Conservation (phyloP, 805 yeast genomes). For the Ogataea trehaloabstinens region DNA sequence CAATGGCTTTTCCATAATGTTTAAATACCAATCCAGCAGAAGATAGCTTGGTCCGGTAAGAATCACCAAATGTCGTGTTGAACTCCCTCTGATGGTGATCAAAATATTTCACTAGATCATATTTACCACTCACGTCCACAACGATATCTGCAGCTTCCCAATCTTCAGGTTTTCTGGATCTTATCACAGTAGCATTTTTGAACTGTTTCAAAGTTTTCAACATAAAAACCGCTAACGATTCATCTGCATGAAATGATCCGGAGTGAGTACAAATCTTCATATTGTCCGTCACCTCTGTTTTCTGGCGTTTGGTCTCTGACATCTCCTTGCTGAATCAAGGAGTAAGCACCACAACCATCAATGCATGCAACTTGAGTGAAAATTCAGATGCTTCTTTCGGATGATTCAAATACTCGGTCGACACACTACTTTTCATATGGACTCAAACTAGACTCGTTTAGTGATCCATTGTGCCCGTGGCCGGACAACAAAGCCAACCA, state of each 20-base stretch:
- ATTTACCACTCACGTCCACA: conserved; percentile 91
- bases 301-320: conserved; percentile 23
- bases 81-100: conserved; percentile 98
- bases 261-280: conserved; percentile 83
- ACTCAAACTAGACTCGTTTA: no score
- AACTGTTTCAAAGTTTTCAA: conserved; percentile 68
- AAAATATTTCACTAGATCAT: conserved; percentile 80
- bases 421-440: no score
- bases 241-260: conserved; percentile 97
- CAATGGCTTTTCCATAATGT: conserved; percentile 74
- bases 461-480: no score
- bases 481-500: no score
- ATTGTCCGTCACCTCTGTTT: conserved; percentile 25
- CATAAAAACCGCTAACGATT: conserved; percentile 89
- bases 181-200: conserved; percentile 61
- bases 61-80: conserved; percentile 62
- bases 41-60: conserved; percentile 74
- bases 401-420: no score
- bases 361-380: no score
- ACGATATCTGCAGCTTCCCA: conserved; percentile 90
- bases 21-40: conserved; percentile 94
- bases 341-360: no score
- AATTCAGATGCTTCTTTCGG: no score
- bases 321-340: no score
- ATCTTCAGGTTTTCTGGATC: conserved; percentile 79